Evolutionary conservation across 148 eudicot genomes (phyloP).

Genomic region (Vaccinium corymbosum): DNA sequence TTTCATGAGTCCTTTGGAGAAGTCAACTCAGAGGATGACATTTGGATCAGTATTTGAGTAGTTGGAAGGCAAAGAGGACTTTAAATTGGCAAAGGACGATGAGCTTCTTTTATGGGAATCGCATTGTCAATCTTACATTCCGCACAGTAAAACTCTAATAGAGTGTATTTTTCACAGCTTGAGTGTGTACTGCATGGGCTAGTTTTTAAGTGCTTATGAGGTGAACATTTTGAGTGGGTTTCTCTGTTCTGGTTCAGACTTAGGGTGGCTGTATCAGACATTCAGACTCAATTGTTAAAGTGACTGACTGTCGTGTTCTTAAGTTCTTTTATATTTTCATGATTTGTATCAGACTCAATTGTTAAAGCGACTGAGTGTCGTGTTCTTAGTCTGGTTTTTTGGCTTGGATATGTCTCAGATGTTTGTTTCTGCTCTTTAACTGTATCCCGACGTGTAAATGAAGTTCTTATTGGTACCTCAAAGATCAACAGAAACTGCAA

Average conservation of each 20-base stretch:
- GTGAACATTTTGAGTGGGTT: neutral
- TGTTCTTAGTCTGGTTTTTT: neutral
- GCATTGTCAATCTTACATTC: neutral
- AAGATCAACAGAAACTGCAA: neutral
- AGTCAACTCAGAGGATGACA: neutral
- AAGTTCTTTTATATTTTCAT: neutral
- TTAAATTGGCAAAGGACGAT: neutral
- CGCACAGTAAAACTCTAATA: neutral
- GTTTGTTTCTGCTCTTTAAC: constrained; percentile 9
- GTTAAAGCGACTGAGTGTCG: neutral
- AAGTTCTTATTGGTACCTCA: neutral
- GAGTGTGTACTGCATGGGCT: neutral
- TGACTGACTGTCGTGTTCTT: neutral
- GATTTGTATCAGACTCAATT: neutral
- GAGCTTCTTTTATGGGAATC: neutral
- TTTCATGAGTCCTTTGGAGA: neutral
- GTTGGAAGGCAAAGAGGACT: neutral
- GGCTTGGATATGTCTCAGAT: neutral
- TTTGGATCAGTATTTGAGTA: neutral
- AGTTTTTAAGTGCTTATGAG: neutral
- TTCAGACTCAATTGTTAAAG: neutral
- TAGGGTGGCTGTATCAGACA: neutral
- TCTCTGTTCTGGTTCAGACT: neutral
- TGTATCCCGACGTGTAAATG: neutral
- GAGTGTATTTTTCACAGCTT: neutral